Percentiles rank a stretch among this genome's conserved stretches.
Conservation (phyloP, 306 rosid genomes). For the Cucurbita argyrosperma region DNA sequence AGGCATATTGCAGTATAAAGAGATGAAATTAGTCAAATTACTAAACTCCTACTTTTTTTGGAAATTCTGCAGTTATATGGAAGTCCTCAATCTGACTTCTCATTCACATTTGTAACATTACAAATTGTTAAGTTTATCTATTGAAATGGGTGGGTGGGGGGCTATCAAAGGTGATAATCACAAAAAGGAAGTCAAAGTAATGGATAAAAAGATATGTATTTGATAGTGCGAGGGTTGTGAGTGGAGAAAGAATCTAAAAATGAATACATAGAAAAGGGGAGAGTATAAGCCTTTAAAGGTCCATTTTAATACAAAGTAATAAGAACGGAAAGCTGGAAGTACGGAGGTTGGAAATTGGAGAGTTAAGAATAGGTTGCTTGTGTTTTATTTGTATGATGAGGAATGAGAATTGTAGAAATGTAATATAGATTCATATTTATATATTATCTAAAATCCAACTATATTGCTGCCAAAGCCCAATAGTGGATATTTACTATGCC, state of each 20-base stretch:
- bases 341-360: background rate
- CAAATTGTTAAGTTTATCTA: background rate
- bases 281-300: background rate
- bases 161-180: background rate
- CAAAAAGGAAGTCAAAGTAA: background rate
- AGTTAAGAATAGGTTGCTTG: background rate
- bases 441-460: background rate
- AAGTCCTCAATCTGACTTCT: background rate
- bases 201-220: background rate
- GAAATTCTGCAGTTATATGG: background rate
- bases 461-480: background rate
- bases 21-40: background rate
- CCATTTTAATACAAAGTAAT: background rate
- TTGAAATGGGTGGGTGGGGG: background rate
- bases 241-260: background rate
- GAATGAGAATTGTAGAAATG: background rate
- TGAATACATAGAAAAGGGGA: background rate
- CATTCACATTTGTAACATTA: background rate
- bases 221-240: background rate
- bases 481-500: background rate
- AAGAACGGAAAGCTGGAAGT: background rate
- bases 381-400: background rate
- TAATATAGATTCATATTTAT: background rate
- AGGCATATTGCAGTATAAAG: constrained; percentile 14
- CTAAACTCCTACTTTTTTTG: background rate